Percentiles rank a stretch among this genome's conserved stretches.
These are phyloP conservation scores for Chrysochromulina parva DNA, from an alignment of 78 protist genomes.

Conservation along the genomic window DNA sequence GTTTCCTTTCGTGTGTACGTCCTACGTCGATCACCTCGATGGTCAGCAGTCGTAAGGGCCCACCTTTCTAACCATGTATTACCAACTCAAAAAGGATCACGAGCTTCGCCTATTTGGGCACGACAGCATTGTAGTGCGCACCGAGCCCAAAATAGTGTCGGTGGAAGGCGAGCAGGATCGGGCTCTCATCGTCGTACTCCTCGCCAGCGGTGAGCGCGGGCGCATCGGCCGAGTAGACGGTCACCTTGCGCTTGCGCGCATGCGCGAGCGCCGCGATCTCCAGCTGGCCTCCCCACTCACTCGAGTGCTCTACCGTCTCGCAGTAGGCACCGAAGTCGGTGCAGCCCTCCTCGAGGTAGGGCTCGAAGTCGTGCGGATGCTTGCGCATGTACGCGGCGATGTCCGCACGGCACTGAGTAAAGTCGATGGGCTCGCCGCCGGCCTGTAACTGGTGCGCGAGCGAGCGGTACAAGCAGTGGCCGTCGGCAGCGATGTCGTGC, in stretches of 20 bases:
- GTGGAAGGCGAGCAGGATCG: not conserved
- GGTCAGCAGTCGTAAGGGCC: no score
- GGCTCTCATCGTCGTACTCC: not conserved
- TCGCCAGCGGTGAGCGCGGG: not conserved
- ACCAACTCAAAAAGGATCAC: no score
- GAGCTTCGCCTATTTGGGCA: not conserved
- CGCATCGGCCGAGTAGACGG: not conserved
- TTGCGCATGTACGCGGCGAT: not conserved
- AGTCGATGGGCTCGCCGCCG: not conserved
- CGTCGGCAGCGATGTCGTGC: conserved; percentile 3
- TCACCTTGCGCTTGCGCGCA: not conserved
- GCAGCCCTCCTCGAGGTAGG: not conserved
- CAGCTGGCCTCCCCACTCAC: conserved; percentile 14
- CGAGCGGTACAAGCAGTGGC: conserved; percentile 19
- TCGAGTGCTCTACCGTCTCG: not conserved
- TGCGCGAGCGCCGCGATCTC: conserved; percentile 14
- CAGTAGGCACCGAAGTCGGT: not conserved
- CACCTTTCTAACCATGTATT: no score
- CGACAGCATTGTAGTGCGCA: not conserved
- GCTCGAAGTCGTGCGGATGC: conserved; percentile 6
- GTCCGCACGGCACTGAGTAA: not conserved
- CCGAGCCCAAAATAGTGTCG: conserved; percentile 4
- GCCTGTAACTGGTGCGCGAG: not conserved
- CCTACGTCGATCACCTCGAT: no score
- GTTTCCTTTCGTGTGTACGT: no score